Percentiles rank a stretch among this genome's conserved stretches.
These are phyloP conservation scores for Sisymbrium altissimum DNA, from an alignment of 345 rosid species.

Conservation along the genomic window DNA sequence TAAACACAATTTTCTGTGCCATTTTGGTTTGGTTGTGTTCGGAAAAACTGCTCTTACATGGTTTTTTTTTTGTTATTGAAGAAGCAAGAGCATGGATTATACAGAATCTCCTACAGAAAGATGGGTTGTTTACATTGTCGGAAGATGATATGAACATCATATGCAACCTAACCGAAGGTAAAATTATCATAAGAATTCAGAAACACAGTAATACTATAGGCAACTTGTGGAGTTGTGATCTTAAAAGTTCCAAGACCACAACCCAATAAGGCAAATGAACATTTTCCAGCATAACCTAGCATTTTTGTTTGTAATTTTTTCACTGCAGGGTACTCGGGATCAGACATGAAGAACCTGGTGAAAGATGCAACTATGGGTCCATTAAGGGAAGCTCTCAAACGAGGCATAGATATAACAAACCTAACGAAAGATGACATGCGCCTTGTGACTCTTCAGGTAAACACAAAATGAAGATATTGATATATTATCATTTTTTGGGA, in stretches of 20 bases:
- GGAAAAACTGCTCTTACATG: conserved; percentile 14
- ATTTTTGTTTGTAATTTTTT: neutral
- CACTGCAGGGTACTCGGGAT: conserved; percentile 83
- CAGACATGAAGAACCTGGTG: conserved; percentile 95
- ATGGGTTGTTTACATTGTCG: conserved; percentile 80
- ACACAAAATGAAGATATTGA: neutral
- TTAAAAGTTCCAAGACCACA: neutral
- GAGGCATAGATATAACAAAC: conserved; percentile 77
- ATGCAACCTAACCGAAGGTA: conserved; percentile 83
- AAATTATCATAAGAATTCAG: neutral
- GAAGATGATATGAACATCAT: conserved; percentile 62
- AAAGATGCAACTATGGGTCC: conserved; percentile 99
- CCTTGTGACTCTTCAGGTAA: conserved; percentile 71
- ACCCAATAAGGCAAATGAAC: neutral
- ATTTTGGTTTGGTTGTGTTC: neutral
- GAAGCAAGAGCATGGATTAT: conserved; percentile 98
- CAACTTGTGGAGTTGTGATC: neutral
- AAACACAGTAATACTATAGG: neutral
- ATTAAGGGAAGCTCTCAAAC: conserved; percentile 83
- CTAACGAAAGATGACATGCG: conserved; percentile 86
- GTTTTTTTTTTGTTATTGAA: conserved; percentile 33
- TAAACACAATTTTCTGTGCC: conserved; percentile 10
- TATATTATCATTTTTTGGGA: neutral
- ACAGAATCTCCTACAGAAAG: conserved; percentile 76
- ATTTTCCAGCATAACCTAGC: neutral